A percentile compares a stretch with the other conserved stretches of the same genome.
These are phyloP conservation scores for Globisporangium solare DNA, from an alignment of 352 stramenopile species.

Conservation along the genomic window DNA sequence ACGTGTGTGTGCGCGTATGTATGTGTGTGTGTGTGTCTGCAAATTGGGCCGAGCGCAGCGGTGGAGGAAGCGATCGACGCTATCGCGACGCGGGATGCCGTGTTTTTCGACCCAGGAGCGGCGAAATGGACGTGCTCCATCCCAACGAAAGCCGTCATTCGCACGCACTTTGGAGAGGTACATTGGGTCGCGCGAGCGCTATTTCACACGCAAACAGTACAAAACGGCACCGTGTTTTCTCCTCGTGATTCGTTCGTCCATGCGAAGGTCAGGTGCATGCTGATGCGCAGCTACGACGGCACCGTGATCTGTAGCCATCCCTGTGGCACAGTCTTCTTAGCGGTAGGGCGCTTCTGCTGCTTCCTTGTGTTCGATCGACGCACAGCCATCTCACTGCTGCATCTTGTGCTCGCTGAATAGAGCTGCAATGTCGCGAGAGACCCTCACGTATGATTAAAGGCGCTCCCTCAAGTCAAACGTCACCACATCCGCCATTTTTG, in stretches of 20 bases:
- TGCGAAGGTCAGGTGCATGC: conserved; percentile 30
- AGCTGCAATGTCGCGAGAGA: conserved; percentile 32
- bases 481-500: background rate
- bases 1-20: background rate
- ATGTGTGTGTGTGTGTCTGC: background rate
- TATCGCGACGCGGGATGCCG: conserved; percentile 38
- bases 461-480: background rate
- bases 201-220: too few relatives aligned
- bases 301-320: conserved; percentile 47
- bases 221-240: background rate
- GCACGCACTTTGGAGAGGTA: conserved; percentile 52
- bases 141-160: conserved; percentile 30
- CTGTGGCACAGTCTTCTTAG: conserved; percentile 34
- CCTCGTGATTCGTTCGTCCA: background rate
- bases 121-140: conserved; percentile 41
- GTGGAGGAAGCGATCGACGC: conserved; percentile 50
- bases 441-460: conserved; percentile 17
- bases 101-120: conserved; percentile 41
- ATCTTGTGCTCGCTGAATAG: conserved; percentile 13
- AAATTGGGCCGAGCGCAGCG: conserved; percentile 12
- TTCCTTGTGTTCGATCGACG: background rate
- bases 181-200: too few relatives aligned
- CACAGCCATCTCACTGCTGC: background rate
- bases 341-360: conserved; percentile 22
- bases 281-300: conserved; percentile 43